Conservation (phyloP, 495 filamentous ascomycete species). For the Neurospora discreta region DNA sequence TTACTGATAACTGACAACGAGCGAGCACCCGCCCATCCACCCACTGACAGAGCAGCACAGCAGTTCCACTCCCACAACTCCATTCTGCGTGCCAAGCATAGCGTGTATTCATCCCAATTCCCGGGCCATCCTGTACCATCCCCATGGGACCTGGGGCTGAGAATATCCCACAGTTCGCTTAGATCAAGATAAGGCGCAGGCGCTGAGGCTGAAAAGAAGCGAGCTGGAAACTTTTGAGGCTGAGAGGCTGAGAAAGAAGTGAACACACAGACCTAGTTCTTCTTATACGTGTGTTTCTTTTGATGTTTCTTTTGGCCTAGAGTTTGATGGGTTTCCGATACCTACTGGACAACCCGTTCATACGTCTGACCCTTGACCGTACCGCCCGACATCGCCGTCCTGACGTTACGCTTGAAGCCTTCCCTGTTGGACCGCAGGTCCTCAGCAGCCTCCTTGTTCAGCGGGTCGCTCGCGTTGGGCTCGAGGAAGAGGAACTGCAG, state of each 20-base stretch:
- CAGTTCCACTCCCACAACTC: neutral
- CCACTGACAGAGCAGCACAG: neutral
- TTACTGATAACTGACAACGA: neutral
- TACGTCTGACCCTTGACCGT: slow-evolving; percentile 59
- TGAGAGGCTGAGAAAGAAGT: neutral
- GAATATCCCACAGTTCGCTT: neutral
- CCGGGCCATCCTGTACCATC: neutral
- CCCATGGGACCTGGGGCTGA: neutral
- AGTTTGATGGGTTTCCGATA: neutral
- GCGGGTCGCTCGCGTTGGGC: slow-evolving; percentile 89
- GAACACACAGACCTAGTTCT: neutral
- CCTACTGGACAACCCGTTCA: slow-evolving; percentile 48
- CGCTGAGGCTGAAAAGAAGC: neutral
- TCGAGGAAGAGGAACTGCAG: slow-evolving; percentile 98
- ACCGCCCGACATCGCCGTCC: slow-evolving; percentile 70
- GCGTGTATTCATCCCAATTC: neutral
- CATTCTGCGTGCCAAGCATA: neutral
- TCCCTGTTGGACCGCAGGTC: slow-evolving; percentile 78
- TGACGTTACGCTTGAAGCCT: slow-evolving; percentile 82
- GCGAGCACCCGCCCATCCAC: neutral
- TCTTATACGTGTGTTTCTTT: neutral
- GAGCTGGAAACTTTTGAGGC: neutral
- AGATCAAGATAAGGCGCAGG: neutral
- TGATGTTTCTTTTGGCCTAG: neutral
- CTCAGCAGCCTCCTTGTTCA: slow-evolving; percentile 95